A percentile compares a stretch with the other conserved stretches of the same genome.
Conservation (phyloP, 768 basidiomycete genomes). For the Lactarius quietus region DNA sequence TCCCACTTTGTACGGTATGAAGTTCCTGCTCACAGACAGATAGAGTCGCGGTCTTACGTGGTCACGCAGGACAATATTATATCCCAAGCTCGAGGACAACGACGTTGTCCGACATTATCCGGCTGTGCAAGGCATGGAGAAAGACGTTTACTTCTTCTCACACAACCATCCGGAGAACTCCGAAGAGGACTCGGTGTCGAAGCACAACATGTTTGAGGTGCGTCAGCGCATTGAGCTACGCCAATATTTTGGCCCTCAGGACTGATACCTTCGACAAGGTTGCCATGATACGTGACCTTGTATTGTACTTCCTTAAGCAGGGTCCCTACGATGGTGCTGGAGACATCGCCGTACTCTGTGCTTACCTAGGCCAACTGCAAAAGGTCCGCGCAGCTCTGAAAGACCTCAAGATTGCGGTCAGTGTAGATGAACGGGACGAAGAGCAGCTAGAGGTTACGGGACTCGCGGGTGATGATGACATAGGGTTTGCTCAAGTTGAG, state of each 20-base stretch:
- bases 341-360: constrained; percentile 53
- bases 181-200: constrained; percentile 59
- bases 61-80: constrained; percentile 49
- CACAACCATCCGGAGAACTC: constrained; percentile 62
- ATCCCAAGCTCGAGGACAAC: constrained; percentile 58
- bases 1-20: constrained; percentile 55
- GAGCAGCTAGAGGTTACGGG: constrained; percentile 55
- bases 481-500: constrained; percentile 44
- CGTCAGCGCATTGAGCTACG: constrained; percentile 1
- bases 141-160: constrained; percentile 65
- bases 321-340: constrained; percentile 45
- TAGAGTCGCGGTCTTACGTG: not conserved
- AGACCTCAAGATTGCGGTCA: constrained; percentile 48
- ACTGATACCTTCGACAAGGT: constrained; percentile 26
- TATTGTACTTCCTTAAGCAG: constrained; percentile 51
- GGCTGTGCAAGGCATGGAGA: constrained; percentile 55
- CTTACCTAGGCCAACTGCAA: constrained; percentile 50
- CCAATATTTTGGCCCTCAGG: not conserved
- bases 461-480: constrained; percentile 36
- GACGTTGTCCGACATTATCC: constrained; percentile 48
- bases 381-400: constrained; percentile 42
- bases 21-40: not conserved
- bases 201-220: constrained; percentile 68
- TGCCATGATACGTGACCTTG: constrained; percentile 51
- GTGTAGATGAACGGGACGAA: constrained; percentile 68